phyloP scores from a whole-genome alignment of 2,329 filamentous ascomycete species.

The Xenosphaeropsis pyriputrescens region DNA sequence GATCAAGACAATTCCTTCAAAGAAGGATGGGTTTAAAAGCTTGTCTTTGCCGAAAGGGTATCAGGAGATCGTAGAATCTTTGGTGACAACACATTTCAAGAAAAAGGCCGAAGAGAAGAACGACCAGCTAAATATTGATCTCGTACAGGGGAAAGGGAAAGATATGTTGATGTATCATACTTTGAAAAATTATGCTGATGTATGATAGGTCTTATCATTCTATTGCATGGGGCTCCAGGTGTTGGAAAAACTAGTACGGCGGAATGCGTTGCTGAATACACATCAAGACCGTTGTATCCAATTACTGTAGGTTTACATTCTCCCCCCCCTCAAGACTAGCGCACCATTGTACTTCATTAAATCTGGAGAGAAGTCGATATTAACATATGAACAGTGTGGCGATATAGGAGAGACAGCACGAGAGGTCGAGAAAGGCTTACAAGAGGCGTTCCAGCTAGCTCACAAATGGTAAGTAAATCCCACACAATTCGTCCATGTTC shows the following conservation, averaged over 20 bases:
- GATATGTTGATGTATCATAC: no score
- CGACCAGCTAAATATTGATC: not conserved
- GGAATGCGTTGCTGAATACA: slow-evolving; percentile 37
- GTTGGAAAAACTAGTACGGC: slow-evolving; percentile 33
- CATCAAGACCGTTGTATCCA: slow-evolving; percentile 28
- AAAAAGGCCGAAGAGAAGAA: not conserved
- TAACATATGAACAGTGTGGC: slow-evolving; percentile 31
- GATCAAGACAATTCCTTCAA: no score
- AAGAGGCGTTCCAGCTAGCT: slow-evolving; percentile 56
- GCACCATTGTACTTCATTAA: no score
- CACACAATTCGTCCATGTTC: no score
- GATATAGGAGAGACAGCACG: slow-evolving; percentile 52
- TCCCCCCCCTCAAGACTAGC: slow-evolving; percentile 24
- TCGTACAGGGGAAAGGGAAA: not conserved
- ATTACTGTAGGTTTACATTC: slow-evolving; percentile 14
- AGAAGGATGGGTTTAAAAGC: not conserved
- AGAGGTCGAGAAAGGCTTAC: slow-evolving; percentile 52
- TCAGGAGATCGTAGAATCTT: not conserved
- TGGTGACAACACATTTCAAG: not conserved
- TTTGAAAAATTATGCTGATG: no score
- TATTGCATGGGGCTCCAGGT: slow-evolving; percentile 29
- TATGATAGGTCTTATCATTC: slow-evolving; percentile 24
- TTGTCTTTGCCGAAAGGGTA: not conserved
- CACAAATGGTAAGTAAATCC: slow-evolving; percentile 35
- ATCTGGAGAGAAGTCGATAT: slow-evolving; percentile 12